Evolutionary conservation across 2,329 filamentous ascomycete genomes (phyloP).

Genomic region (Onygena corvina): DNA sequence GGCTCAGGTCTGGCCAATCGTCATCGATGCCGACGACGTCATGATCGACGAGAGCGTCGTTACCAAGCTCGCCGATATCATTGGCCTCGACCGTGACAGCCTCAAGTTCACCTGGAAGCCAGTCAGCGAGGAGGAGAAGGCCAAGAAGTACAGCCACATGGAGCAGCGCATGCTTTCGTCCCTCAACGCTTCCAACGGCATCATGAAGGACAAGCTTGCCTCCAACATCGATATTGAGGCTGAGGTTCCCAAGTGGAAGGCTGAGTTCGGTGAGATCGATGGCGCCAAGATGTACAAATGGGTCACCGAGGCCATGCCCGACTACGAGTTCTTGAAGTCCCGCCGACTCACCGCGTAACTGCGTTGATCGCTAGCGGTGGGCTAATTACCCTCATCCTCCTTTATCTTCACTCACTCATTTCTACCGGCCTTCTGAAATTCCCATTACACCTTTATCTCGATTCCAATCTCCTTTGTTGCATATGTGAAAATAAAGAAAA

Average conservation of each 20-base stretch:
- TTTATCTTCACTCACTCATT: not conserved
- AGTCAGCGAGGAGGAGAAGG: slow-evolving; percentile 6
- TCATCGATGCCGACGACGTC: slow-evolving; percentile 31
- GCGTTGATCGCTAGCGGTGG: slow-evolving; percentile 1
- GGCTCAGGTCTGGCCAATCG: slow-evolving; percentile 18
- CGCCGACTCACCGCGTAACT: slow-evolving; percentile 4
- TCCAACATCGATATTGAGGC: slow-evolving; percentile 24
- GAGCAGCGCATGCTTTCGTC: slow-evolving; percentile 21
- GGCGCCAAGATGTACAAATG: slow-evolving; percentile 19
- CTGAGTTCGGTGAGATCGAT: slow-evolving; percentile 24
- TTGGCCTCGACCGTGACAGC: slow-evolving; percentile 23
- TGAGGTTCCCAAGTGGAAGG: slow-evolving; percentile 27
- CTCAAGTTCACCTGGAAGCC: slow-evolving; percentile 25
- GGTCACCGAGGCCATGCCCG: slow-evolving; percentile 28
- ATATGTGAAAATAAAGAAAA: too few relatives aligned
- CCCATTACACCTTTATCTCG: too few relatives aligned
- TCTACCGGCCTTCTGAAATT: too few relatives aligned
- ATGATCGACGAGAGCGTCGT: slow-evolving; percentile 25
- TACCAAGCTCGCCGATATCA: slow-evolving; percentile 19
- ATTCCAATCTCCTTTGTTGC: too few relatives aligned
- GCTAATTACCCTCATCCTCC: not conserved
- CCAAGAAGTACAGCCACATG: slow-evolving; percentile 5
- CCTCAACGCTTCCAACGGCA: slow-evolving; percentile 22
- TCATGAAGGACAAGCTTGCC: slow-evolving; percentile 25
- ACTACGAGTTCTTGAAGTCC: slow-evolving; percentile 30